Base-by-base conservation (phyloP, 306 rosid genomes). In the Urtica urens region DNA sequence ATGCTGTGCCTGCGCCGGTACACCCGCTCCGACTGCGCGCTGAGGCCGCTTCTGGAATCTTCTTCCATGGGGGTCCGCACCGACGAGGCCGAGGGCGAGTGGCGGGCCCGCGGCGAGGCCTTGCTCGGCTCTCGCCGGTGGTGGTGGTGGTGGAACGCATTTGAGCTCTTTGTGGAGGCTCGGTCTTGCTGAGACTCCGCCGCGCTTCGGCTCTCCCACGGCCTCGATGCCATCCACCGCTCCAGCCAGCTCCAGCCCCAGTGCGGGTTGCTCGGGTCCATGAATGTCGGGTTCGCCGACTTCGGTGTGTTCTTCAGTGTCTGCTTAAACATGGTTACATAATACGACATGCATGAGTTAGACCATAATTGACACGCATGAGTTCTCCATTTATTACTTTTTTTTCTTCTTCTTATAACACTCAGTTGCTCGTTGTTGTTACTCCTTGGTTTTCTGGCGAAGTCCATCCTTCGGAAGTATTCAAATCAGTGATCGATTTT, bases 201-300 rank as follows among this genome's bases (percentile, higher is more conserved):
- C 4, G 71, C 59, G 67, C 60, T 74, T 53, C 49, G 70, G n/a
- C 78, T 57, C 50, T 90, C 95, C 87, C 94, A 85, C 19, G 94
- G 94, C 50, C 93, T 76, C 15, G 81, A 60, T 12, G 90, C 92
- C 93, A 81, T 71, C 99, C 96, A 90, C 60, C 95, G 38, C 52
- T 90, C 99, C 29, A 85, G 62, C 99, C 95, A 90, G 49, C 87
- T 82, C 99, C 99, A 90, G 3, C 99, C 99, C 99, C 95, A 85
- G 6, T 67, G 94, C 16, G 94, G 94, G 60, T 85, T 67, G 71
- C 62, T 77, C 35, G 92, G 87, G 55, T 85, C 95, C 82, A 77
- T 75, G 52, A 81, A 66, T 28, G 94, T 77, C 16, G 90, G 74
- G 19, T 77, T 71, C 23, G 60, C 68, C 11, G 81, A 44, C 63